Conservation (phyloP, 495 filamentous ascomycete genomes). For the Penicillium macrosclerotiorum region DNA sequence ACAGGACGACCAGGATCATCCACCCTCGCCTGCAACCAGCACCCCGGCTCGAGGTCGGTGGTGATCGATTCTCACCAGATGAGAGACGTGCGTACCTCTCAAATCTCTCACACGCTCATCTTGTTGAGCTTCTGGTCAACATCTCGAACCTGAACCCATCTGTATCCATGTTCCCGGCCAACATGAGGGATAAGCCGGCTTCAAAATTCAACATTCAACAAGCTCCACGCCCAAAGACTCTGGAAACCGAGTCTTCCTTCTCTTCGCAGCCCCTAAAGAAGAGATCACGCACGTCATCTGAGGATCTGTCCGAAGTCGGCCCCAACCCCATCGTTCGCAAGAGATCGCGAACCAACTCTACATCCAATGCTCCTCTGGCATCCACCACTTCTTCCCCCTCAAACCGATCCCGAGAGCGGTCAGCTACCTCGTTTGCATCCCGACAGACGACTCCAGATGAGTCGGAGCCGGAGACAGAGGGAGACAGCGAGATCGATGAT, state of each 20-base stretch:
- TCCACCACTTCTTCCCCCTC: neutral
- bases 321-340: neutral
- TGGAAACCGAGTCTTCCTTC: too few relatives aligned
- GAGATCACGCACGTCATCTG: neutral
- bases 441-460: constrained; percentile 1
- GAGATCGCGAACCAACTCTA: constrained; percentile 5
- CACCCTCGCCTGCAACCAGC: constrained; percentile 7
- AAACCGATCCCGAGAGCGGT: neutral
- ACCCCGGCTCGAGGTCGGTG: constrained; percentile 15
- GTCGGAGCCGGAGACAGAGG: constrained; percentile 9
- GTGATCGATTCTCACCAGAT: constrained; percentile 22
- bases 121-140: constrained; percentile 42
- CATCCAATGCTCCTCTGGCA: neutral
- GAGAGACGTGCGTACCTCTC: constrained; percentile 44
- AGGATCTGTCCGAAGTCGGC: neutral
- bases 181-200: constrained; percentile 23
- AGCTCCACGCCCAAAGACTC: too few relatives aligned
- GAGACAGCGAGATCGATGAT: constrained; percentile 38
- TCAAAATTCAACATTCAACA: constrained; percentile 7
- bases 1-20: neutral
- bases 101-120: constrained; percentile 34
- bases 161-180: constrained; percentile 40
- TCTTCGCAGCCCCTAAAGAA: neutral
- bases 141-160: constrained; percentile 32
- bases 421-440: neutral